These are phyloP conservation scores for Acmispon strigosus DNA, from an alignment of 306 rosid species.

Conservation along the genomic window DNA sequence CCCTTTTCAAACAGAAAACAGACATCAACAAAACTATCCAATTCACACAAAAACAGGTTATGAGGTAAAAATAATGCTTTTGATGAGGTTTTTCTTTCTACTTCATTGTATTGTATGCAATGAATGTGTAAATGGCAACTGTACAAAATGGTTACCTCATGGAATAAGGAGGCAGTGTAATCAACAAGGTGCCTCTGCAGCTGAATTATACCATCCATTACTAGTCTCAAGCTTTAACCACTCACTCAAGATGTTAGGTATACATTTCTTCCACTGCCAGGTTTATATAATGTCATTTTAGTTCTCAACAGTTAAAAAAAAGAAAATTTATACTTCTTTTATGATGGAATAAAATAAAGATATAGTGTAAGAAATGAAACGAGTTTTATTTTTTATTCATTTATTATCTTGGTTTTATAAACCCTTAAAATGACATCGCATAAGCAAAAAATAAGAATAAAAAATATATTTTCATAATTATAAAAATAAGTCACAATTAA, in stretches of 20 bases:
- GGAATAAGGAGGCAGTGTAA: slow-evolving; percentile 52
- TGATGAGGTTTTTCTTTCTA: background rate
- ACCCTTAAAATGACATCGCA: too few relatives aligned
- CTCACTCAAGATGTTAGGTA: slow-evolving; percentile 16
- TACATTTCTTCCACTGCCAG: slow-evolving; percentile 7
- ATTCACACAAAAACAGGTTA: too few relatives aligned
- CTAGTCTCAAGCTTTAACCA: slow-evolving; percentile 7
- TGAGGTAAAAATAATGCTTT: too few relatives aligned
- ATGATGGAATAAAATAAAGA: too few relatives aligned
- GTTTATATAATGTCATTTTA: slow-evolving; percentile 16
- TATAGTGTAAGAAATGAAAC: too few relatives aligned
- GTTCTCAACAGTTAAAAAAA: slow-evolving; percentile 7
- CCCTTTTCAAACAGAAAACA: slow-evolving; percentile 35
- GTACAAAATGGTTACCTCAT: slow-evolving; percentile 47
- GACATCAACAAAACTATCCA: background rate
- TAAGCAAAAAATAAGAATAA: too few relatives aligned
- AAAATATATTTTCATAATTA: too few relatives aligned
- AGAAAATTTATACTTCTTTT: too few relatives aligned
- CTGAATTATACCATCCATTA: slow-evolving; percentile 47
- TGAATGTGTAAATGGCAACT: background rate
- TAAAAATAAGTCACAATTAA: too few relatives aligned
- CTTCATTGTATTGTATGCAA: background rate
- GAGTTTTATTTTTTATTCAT: too few relatives aligned
- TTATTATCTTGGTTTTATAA: too few relatives aligned
- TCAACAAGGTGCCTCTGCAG: slow-evolving; percentile 51